phyloP scores from a whole-genome alignment of 1,284 basidiomycete species.

The Ustanciosporium gigantosporum region DNA sequence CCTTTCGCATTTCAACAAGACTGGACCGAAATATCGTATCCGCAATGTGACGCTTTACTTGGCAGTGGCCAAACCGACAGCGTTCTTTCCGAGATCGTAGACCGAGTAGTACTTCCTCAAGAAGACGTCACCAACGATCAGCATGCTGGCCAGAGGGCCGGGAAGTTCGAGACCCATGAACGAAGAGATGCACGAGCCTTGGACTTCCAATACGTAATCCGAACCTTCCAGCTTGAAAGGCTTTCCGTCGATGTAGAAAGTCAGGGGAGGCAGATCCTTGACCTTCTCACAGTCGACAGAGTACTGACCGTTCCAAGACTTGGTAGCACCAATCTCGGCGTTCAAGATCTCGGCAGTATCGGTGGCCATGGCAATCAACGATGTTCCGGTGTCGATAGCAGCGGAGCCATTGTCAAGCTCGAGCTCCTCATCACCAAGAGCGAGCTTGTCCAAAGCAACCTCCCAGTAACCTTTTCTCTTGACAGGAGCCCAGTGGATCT shows the following conservation, averaged over 20 bases:
- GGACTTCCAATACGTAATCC: constrained; percentile 86
- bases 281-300: constrained; percentile 83
- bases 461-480: constrained; percentile 96
- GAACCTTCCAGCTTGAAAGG: constrained; percentile 76
- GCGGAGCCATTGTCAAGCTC: constrained; percentile 84
- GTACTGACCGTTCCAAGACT: constrained; percentile 58
- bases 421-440: constrained; percentile 70
- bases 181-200: constrained; percentile 89
- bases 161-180: constrained; percentile 94
- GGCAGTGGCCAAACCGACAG: constrained; percentile 79
- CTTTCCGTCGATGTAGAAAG: constrained; percentile 68
- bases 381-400: constrained; percentile 79
- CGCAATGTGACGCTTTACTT: no score
- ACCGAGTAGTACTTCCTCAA: constrained; percentile 84
- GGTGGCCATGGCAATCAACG: constrained; percentile 84
- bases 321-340: constrained; percentile 69
- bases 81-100: constrained; percentile 81
- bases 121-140: constrained; percentile 78
- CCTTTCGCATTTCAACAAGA: no score
- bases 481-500: constrained; percentile 84
- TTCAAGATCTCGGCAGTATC: constrained; percentile 98
- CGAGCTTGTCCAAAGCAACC: constrained; percentile 63
- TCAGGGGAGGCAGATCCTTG: constrained; percentile 78
- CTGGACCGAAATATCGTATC: no score
- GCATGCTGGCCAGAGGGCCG: constrained; percentile 80